These are phyloP conservation scores for Protomyces lactucae-debilis DNA, from an alignment of 1,139 yeast species.

Conservation along the genomic window DNA sequence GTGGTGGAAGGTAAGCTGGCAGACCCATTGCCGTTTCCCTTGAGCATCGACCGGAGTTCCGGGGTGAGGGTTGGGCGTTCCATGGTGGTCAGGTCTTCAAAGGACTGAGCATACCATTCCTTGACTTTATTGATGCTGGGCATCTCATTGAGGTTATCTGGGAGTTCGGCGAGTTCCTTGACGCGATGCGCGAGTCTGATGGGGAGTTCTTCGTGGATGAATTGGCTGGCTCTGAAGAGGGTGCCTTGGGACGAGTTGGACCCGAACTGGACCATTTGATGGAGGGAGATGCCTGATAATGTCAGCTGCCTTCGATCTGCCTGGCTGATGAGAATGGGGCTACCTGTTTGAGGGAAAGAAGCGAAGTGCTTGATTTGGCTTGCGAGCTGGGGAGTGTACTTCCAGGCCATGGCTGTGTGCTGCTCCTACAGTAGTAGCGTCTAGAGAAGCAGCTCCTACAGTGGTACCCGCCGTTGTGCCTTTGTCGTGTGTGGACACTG, in stretches of 20 bases:
- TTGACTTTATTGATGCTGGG: constrained; percentile 72
- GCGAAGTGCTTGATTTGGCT: constrained; percentile 53
- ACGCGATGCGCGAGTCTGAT: constrained; percentile 81
- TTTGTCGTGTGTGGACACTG: too few species aligned
- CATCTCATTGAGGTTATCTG: constrained; percentile 65
- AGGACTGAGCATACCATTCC: constrained; percentile 89
- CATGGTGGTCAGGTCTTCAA: constrained; percentile 64
- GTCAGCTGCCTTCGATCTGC: background rate
- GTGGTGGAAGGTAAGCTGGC: constrained; percentile 26
- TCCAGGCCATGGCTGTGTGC: constrained; percentile 13
- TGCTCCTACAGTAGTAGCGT: too few species aligned
- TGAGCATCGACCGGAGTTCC: constrained; percentile 34
- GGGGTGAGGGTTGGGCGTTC: constrained; percentile 38
- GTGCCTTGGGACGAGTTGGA: constrained; percentile 23
- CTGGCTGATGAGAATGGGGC: background rate
- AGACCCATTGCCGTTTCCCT: constrained; percentile 31
- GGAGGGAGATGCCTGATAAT: background rate
- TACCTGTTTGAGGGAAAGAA: constrained; percentile 64
- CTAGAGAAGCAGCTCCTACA: too few species aligned
- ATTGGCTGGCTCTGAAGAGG: constrained; percentile 37
- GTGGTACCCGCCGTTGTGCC: too few species aligned
- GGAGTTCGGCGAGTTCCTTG: constrained; percentile 74
- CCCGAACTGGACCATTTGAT: constrained; percentile 17
- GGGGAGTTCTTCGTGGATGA: constrained; percentile 78
- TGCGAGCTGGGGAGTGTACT: constrained; percentile 20